Base-by-base conservation (phyloP, 257 asterid genomes). In the Lavandula angustifolia region DNA sequence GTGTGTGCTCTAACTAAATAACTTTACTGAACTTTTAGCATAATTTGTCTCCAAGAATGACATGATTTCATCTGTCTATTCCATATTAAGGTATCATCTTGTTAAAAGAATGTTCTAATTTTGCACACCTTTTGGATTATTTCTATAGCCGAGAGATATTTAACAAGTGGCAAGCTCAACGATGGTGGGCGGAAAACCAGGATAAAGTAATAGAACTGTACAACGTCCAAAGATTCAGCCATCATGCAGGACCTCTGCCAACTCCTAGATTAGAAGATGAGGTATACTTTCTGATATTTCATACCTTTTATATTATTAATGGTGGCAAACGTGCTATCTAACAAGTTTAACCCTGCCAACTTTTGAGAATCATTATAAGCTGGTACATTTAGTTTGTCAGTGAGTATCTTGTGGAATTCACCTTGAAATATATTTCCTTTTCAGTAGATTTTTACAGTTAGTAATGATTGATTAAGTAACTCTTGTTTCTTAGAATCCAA, bases 131-230 rank as follows among this genome's bases (percentile, higher is more conserved):
- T 9, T 2, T 52, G 58, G 64, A 42, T 47, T 43, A 5, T 14
- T 38, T 31, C 32, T 60, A n/a, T 44, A 68, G 67, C 46, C 98
- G 96, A 57, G 98, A 92, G 68, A 76, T 88, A 66, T 92, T 88
- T 80, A 86, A 86, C 82, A 88, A 88, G 78, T 83, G 94, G 87
- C 90, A 84, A 80, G 98, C 96, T 68, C 98, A 91, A 71, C 64
- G 74, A 33, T 91, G 98, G 98, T 91, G 98, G 98, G 82, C 90
- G 0, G 95, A 86, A 76, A 91, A 91, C 76, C 77, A 77, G 60
- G 96, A 91, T 75, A 91, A 78, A 72, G 94, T 91, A 35, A 82
- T 86, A 83, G 98, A 91, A 67, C 67, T 91, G 58, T 91, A 91
- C 85, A 91, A 88, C 31, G 95, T 88, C 74, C 88, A 77, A 73